A percentile compares a stretch with the other conserved stretches of the same genome.
These are phyloP conservation scores for Ascocoryne sarcoides DNA, from an alignment of 2,329 filamentous ascomycete species.

Conservation along the genomic window DNA sequence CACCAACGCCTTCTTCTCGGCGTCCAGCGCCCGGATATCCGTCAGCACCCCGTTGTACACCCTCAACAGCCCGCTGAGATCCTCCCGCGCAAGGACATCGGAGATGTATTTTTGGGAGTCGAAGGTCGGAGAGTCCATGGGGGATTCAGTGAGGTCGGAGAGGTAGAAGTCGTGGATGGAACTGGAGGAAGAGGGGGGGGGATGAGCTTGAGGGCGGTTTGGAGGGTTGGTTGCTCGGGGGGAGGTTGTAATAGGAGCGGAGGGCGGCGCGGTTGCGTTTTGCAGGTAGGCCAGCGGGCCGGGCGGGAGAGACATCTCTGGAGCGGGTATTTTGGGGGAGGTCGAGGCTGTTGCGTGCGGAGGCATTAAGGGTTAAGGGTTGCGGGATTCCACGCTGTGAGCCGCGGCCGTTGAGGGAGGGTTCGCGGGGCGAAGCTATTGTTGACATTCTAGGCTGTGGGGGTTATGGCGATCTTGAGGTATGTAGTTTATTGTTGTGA, in stretches of 20 bases:
- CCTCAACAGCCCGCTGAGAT: constrained; percentile 58
- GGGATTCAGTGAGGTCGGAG: constrained; percentile 51
- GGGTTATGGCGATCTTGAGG: too few relatives aligned
- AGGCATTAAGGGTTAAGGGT: constrained; percentile 59
- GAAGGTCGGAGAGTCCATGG: constrained; percentile 69
- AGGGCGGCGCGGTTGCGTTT: constrained; percentile 68
- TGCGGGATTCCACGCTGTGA: constrained; percentile 48
- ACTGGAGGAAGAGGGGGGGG: constrained; percentile 13
- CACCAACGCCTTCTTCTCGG: constrained; percentile 91
- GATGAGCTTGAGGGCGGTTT: constrained; percentile 3
- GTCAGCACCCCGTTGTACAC: constrained; percentile 64
- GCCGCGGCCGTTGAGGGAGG: constrained; percentile 46
- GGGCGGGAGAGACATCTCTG: constrained; percentile 46
- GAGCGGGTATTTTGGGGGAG: constrained; percentile 43
- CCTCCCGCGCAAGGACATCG: constrained; percentile 50
- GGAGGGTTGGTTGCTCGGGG: not conserved
- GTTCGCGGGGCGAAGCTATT: constrained; percentile 54
- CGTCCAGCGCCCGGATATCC: constrained; percentile 84
- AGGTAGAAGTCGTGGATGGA: constrained; percentile 16
- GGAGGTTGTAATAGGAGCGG: constrained; percentile 87
- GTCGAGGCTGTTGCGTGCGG: constrained; percentile 69
- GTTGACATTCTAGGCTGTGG: constrained; percentile 45
- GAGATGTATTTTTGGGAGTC: constrained; percentile 61
- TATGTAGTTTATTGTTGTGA: too few relatives aligned
- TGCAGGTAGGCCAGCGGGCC: constrained; percentile 21